A percentile compares a stretch with the other conserved stretches of the same genome.
Evolutionary conservation across 805 yeast genomes (phyloP).

Genomic region (Cyberlindnera bimundalis): DNA sequence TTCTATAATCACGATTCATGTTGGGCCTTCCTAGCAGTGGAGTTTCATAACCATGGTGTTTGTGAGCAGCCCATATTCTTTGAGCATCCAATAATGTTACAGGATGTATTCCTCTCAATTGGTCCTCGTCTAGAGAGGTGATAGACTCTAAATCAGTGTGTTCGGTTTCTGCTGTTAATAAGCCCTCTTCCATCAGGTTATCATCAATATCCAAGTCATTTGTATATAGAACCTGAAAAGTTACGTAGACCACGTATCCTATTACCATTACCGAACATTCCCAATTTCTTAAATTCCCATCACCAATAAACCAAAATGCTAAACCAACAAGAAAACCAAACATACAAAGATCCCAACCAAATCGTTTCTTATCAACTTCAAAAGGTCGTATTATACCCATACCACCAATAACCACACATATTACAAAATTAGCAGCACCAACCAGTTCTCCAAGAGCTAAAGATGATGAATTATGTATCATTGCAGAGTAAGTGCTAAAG

Average conservation of each 20-base stretch:
- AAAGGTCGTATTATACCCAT: slow-evolving; percentile 71
- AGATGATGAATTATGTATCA: slow-evolving; percentile 65
- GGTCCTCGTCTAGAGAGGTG: slow-evolving; percentile 22
- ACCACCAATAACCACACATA: slow-evolving; percentile 75
- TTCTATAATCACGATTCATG: slow-evolving; percentile 3
- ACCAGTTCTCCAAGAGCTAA: slow-evolving; percentile 87
- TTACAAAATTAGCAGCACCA: slow-evolving; percentile 84
- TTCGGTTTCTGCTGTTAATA: background rate
- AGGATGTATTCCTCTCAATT: slow-evolving; percentile 23
- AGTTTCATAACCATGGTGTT: background rate
- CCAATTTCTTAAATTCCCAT: slow-evolving; percentile 49
- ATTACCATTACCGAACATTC: slow-evolving; percentile 57
- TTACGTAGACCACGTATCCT: slow-evolving; percentile 57
- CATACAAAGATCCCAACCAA: slow-evolving; percentile 59
- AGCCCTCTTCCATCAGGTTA: slow-evolving; percentile 4
- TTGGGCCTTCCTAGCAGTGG: slow-evolving; percentile 3
- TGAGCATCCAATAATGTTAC: slow-evolving; percentile 39
- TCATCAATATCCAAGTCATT: slow-evolving; percentile 34
- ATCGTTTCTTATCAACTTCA: slow-evolving; percentile 47
- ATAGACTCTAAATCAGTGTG: slow-evolving; percentile 4
- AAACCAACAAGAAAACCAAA: slow-evolving; percentile 49
- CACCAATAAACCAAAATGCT: slow-evolving; percentile 49
- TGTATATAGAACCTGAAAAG: slow-evolving; percentile 37
- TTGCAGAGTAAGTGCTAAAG: slow-evolving; percentile 77
- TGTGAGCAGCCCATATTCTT: slow-evolving; percentile 28